Base-by-base conservation (phyloP, 1,284 basidiomycete species). In the Cryptococcus sp. region DNA sequence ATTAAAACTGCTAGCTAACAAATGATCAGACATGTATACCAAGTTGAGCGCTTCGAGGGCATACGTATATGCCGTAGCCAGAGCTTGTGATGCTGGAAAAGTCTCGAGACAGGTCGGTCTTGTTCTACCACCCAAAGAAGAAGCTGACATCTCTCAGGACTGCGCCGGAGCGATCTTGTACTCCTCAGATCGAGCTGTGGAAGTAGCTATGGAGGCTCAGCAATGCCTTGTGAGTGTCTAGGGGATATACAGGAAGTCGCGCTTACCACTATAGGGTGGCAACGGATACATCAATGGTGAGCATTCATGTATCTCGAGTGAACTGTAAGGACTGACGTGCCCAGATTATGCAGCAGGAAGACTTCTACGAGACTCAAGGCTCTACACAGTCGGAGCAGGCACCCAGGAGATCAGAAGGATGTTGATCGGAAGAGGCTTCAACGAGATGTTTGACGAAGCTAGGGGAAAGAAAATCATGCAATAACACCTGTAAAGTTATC, bases 141-240 rank as follows among this genome's bases (percentile, higher is more conserved):
- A 6, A 5, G 42, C 44, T 50, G 42, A 55, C 35, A 5, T 32
- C 11, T 15, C 10, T 10, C 68, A 92, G 90, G 91, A 95, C 70
- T 95, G 91, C 65, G 91, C 91, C 14, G 91, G 91, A 13, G 89
- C 89, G 2, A 95, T 96, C 60, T 73, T 96, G 45, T 94, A 91
- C 74, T 88, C 90, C 8, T 91, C 90, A 0, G 92, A 96, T 69
- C 86, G 85, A 64, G 87, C 90, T 11, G 85, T 94, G 36, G 89
- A 94, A 73, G 89, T 95, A n/a, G 85, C 90, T 2, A 78, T 89
- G 64, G 91, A 95, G 67, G 90, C 85, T 5, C 90, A 91, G 85
- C 91, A 95, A 69, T 91, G 88, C 71, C 80, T 94, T 34, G 68
- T 70, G 32, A 63, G 66, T 63, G 8, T 11, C 31, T 8, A n/a